Evolutionary conservation across 2,329 filamentous ascomycete species (phyloP).

Genomic region (Cladosporium sp.): DNA sequence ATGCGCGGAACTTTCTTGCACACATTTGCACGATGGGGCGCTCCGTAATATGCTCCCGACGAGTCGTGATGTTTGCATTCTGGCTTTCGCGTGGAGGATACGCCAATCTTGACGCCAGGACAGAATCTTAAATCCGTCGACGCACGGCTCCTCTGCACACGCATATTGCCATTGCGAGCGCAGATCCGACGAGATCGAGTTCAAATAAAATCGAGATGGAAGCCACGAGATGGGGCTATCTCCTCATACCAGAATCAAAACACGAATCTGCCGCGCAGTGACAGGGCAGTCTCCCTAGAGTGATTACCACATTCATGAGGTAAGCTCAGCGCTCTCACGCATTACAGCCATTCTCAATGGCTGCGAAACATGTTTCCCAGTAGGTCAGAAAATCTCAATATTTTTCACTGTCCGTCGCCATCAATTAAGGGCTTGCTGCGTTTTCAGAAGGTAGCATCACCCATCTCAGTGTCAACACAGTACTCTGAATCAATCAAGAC

Average conservation of each 20-base stretch:
- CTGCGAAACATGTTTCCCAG: not conserved
- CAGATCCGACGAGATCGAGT: not conserved
- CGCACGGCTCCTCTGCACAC: not conserved
- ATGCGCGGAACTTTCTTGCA: not conserved
- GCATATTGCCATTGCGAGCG: not conserved
- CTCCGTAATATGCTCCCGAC: not conserved
- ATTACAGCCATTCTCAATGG: not conserved
- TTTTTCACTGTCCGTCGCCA: not conserved
- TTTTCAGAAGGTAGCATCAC: too few relatives aligned
- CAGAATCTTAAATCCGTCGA: not conserved
- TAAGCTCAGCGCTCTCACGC: not conserved
- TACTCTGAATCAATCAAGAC: too few relatives aligned
- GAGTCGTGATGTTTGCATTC: not conserved
- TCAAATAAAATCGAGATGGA: not conserved
- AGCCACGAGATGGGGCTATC: not conserved
- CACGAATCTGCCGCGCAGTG: not conserved
- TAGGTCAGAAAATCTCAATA: not conserved
- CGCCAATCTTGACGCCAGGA: not conserved
- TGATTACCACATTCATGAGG: not conserved
- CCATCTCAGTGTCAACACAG: too few relatives aligned
- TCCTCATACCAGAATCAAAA: not conserved
- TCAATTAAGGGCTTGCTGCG: not conserved
- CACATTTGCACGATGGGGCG: not conserved
- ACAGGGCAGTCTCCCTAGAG: not conserved
- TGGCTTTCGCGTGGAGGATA: not conserved